Evolutionary conservation across 805 yeast species (phyloP).

Genomic region (Saccharomyces jurei): DNA sequence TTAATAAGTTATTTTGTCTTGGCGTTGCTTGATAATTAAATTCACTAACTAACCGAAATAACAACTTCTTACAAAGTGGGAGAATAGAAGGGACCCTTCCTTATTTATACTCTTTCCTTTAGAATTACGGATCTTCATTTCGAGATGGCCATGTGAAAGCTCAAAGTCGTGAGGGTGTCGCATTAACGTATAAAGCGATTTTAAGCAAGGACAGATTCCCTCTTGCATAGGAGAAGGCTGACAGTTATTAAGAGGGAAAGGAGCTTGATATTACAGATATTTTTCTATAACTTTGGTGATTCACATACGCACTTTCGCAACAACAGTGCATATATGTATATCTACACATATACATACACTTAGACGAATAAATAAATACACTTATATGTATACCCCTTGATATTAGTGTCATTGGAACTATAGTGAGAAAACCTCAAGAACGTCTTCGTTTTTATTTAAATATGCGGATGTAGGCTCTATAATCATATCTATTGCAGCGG

Average conservation of each 20-base stretch:
- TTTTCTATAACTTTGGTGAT: background rate
- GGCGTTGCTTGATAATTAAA: background rate
- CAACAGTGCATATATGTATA: background rate
- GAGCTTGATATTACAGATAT: background rate
- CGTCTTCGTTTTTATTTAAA: background rate
- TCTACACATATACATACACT: too few relatives aligned
- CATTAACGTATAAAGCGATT: background rate
- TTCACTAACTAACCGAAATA: background rate
- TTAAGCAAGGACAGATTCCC: background rate
- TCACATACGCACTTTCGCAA: background rate
- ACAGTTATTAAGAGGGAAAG: background rate
- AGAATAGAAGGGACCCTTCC: background rate
- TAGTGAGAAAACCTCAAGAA: background rate
- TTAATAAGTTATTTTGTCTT: background rate
- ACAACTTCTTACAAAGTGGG: background rate
- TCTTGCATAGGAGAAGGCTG: background rate
- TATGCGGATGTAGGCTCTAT: background rate
- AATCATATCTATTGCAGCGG: conserved; percentile 34
- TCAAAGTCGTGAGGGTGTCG: background rate
- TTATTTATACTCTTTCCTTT: background rate
- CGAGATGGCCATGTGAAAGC: background rate
- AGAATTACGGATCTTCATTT: background rate
- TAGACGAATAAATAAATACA: background rate
- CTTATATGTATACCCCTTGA: background rate
- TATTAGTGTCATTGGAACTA: background rate